Percentiles rank a stretch among this genome's conserved stretches.
Conservation (phyloP, 305 asterid species). For the Nicotiana rustica region DNA sequence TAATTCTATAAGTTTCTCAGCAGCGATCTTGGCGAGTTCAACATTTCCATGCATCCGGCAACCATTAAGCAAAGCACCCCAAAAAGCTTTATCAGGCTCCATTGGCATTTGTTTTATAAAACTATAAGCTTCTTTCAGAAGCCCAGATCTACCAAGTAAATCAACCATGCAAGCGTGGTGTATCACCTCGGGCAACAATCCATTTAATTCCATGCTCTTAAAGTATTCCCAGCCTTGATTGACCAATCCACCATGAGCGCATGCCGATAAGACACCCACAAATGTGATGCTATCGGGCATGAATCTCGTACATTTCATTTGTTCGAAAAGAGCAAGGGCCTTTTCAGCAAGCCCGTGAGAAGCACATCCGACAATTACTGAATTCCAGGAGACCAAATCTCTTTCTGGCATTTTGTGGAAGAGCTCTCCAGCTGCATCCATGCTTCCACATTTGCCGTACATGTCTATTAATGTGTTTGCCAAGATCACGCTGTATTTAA, state of each 20-base stretch:
- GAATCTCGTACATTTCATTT: slow-evolving; percentile 47
- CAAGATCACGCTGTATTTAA: slow-evolving; percentile 51
- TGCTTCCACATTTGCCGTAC: slow-evolving; percentile 73
- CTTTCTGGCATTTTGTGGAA: slow-evolving; percentile 55
- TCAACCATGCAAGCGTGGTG: slow-evolving; percentile 73
- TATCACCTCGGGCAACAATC: slow-evolving; percentile 48
- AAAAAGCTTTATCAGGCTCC: slow-evolving; percentile 72
- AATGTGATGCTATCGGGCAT: slow-evolving; percentile 68
- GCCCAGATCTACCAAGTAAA: slow-evolving; percentile 72
- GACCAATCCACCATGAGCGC: slow-evolving; percentile 74
- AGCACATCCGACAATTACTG: slow-evolving; percentile 68
- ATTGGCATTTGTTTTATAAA: slow-evolving; percentile 61
- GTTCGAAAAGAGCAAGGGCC: slow-evolving; percentile 58
- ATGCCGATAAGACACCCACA: slow-evolving; percentile 73
- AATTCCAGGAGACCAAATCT: slow-evolving; percentile 71
- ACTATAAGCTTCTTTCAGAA: slow-evolving; percentile 55
- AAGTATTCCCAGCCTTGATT: slow-evolving; percentile 61
- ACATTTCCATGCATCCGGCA: slow-evolving; percentile 67
- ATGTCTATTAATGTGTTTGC: slow-evolving; percentile 69
- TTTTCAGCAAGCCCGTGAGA: slow-evolving; percentile 61
- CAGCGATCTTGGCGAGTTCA: slow-evolving; percentile 71
- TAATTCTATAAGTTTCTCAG: slow-evolving; percentile 59
- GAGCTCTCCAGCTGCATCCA: slow-evolving; percentile 55
- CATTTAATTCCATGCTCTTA: slow-evolving; percentile 48
- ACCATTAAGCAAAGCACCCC: slow-evolving; percentile 82